A percentile compares a stretch with the other conserved stretches of the same genome.
phyloP scores from a whole-genome alignment of 2,329 filamentous ascomycete species.

The Xylaria polymorpha region DNA sequence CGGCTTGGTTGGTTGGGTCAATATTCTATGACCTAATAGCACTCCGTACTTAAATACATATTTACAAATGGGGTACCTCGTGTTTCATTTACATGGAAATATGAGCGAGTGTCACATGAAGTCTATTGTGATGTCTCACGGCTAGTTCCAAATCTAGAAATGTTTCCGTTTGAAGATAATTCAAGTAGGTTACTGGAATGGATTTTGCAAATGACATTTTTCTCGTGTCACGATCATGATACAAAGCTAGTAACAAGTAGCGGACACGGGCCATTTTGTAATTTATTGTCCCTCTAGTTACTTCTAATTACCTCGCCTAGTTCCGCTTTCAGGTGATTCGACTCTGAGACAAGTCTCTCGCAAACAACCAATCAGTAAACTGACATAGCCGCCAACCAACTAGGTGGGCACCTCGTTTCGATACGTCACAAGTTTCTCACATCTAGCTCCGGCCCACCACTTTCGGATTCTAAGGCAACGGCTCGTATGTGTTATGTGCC shows the following conservation, averaged over 20 bases:
- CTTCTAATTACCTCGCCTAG: background rate
- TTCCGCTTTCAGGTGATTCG: background rate
- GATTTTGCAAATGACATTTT: background rate
- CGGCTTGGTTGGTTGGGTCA: background rate
- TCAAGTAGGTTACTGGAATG: background rate
- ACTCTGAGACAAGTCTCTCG: background rate
- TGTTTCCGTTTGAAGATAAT: background rate
- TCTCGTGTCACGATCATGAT: background rate
- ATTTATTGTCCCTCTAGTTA: background rate
- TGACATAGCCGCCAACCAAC: background rate
- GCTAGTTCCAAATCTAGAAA: background rate
- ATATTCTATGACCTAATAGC: background rate
- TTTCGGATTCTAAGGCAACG: constrained; percentile 24
- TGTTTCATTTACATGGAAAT: background rate
- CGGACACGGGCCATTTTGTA: background rate
- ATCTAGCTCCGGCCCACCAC: background rate
- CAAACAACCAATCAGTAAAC: background rate
- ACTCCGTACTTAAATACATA: background rate
- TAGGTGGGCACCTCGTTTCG: background rate
- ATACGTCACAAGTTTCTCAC: background rate
- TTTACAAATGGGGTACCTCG: background rate
- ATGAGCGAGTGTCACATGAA: background rate
- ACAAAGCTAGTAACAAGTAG: background rate
- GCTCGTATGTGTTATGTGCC: constrained; percentile 58
- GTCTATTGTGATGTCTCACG: background rate